Percentiles rank a stretch among this genome's conserved stretches.
Evolutionary conservation across 768 basidiomycete species (phyloP).

Genomic region (Boletus speciosus): DNA sequence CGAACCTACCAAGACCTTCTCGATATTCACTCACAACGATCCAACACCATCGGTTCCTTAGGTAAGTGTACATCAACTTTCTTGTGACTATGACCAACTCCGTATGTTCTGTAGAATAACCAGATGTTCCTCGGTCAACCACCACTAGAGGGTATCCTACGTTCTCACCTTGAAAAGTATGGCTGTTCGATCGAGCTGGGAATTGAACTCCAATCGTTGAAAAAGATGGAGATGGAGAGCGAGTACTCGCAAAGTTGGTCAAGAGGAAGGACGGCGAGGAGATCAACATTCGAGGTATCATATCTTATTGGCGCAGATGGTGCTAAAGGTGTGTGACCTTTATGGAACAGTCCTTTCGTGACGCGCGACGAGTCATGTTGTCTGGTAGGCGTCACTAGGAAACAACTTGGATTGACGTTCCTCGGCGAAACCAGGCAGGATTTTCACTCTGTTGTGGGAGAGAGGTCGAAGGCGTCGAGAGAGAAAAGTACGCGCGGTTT

Average conservation of each 20-base stretch:
- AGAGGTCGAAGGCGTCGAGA: slow-evolving; percentile 25
- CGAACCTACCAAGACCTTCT: slow-evolving; percentile 13
- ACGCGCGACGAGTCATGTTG: background rate
- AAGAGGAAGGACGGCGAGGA: slow-evolving; percentile 23
- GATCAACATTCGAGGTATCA: slow-evolving; percentile 23
- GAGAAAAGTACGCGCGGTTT: slow-evolving; percentile 5
- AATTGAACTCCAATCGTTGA: slow-evolving; percentile 42
- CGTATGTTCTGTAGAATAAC: slow-evolving; percentile 8
- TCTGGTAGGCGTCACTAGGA: slow-evolving; percentile 33
- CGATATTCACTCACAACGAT: slow-evolving; percentile 5
- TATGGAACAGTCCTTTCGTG: background rate
- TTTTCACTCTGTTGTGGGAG: slow-evolving; percentile 30
- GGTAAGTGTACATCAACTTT: slow-evolving; percentile 8
- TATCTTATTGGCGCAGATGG: slow-evolving; percentile 44
- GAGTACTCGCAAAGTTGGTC: slow-evolving; percentile 37
- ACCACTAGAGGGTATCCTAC: slow-evolving; percentile 26
- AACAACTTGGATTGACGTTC: slow-evolving; percentile 39
- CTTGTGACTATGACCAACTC: background rate
- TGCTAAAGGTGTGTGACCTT: slow-evolving; percentile 24
- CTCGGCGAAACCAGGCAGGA: slow-evolving; percentile 36
- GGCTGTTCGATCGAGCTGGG: slow-evolving; percentile 38
- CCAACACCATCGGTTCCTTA: slow-evolving; percentile 28
- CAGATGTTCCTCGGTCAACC: slow-evolving; percentile 23
- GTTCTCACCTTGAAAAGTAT: slow-evolving; percentile 19
- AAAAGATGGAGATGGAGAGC: slow-evolving; percentile 31